A percentile compares a stretch with the other conserved stretches of the same genome.
Evolutionary conservation across 352 stramenopile genomes (phyloP).

Genomic region (Globisporangium cederbergense): DNA sequence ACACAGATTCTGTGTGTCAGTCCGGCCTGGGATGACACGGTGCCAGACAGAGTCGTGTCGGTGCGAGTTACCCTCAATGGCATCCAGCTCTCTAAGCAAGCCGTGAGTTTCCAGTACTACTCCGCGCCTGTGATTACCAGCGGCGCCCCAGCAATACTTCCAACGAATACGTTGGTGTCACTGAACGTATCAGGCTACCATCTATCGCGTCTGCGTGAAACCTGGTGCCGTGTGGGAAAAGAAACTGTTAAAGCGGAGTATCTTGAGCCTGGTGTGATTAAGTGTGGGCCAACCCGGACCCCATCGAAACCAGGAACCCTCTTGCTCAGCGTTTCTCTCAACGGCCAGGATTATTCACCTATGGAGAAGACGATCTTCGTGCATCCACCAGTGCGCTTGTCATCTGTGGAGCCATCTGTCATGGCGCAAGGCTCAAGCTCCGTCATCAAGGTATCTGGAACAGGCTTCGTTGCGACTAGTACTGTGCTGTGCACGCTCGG

Average conservation of each 20-base stretch:
- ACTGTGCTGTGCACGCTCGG: constrained; percentile 17
- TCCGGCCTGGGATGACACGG: constrained; percentile 2
- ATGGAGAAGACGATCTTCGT: constrained; percentile 17
- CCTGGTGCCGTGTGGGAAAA: neutral
- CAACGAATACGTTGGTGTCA: constrained; percentile 2
- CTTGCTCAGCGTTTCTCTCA: constrained; percentile 29
- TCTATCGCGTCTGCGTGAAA: constrained; percentile 2
- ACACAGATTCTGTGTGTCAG: constrained; percentile 5
- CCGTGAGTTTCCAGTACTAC: constrained; percentile 11
- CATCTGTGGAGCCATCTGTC: constrained; percentile 18
- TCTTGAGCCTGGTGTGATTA: constrained; percentile 4
- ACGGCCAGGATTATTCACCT: constrained; percentile 33
- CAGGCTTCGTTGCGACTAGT: constrained; percentile 20
- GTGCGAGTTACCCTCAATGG: constrained; percentile 10
- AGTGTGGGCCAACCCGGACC: constrained; percentile 7
- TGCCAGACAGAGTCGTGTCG: neutral
- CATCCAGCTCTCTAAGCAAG: constrained; percentile 10
- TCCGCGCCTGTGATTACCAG: neutral
- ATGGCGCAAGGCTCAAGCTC: constrained; percentile 18
- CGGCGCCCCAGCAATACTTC: neutral
- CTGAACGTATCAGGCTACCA: constrained; percentile 1
- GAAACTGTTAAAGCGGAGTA: constrained; percentile 3
- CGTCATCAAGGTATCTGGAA: constrained; percentile 21
- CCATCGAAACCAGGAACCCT: constrained; percentile 1
- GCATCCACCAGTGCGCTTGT: constrained; percentile 21